Evolutionary conservation across 306 rosid genomes (phyloP).

Genomic region (Vicia sativa): DNA sequence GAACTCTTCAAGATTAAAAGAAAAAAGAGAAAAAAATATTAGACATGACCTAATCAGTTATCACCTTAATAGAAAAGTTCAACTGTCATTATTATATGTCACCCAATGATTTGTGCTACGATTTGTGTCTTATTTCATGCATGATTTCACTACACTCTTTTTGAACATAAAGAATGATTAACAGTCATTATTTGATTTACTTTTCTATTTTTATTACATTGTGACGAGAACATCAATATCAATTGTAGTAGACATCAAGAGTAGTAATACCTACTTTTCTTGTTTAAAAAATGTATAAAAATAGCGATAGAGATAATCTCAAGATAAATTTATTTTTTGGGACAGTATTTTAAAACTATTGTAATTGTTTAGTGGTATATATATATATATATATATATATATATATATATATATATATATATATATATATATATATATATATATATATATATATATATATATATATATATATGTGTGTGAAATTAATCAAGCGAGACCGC

Average conservation of each 20-base stretch:
- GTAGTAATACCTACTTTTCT: neutral
- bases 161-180: constrained; percentile 34
- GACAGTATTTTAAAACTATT: too few species aligned
- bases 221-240: constrained; percentile 31
- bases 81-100: constrained; percentile 57
- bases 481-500: too few species aligned
- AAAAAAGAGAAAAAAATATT: neutral
- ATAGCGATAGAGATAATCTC: neutral
- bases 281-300: neutral
- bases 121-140: constrained; percentile 47
- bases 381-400: too few species aligned
- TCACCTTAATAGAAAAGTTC: constrained; percentile 49
- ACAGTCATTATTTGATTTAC: constrained; percentile 2
- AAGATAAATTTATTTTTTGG: neutral
- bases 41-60: constrained; percentile 48
- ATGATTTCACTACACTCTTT: constrained; percentile 43
- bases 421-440: too few species aligned
- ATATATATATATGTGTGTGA: too few species aligned
- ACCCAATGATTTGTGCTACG: constrained; percentile 52
- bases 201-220: constrained; percentile 20
- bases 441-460: too few species aligned
- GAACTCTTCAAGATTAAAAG: constrained; percentile 32
- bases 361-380: too few species aligned
- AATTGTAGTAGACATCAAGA: constrained; percentile 3
- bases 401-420: too few species aligned